Evolutionary conservation across 805 yeast species (phyloP).

Genomic region (Zygotorulaspora danielsina): DNA sequence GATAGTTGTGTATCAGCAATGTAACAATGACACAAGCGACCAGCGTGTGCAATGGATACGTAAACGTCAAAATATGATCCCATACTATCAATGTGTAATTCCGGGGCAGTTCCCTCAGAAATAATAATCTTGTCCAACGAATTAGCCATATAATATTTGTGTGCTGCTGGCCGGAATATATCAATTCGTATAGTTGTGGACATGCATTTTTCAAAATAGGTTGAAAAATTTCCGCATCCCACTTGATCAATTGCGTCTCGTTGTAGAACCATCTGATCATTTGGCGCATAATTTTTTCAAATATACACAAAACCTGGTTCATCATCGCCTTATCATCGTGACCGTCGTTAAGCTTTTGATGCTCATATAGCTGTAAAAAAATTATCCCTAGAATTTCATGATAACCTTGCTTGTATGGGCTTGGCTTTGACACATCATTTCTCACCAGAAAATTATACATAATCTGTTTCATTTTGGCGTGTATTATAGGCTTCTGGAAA

Average conservation of each 20-base stretch:
- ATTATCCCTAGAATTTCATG: slow-evolving; percentile 32
- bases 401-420: slow-evolving; percentile 32
- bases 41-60: slow-evolving; percentile 23
- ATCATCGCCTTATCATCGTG: slow-evolving; percentile 6
- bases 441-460: slow-evolving; percentile 24
- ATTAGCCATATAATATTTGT: slow-evolving; percentile 33
- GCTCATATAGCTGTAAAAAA: slow-evolving; percentile 24
- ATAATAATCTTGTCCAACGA: slow-evolving; percentile 33
- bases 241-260: slow-evolving; percentile 24
- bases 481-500: slow-evolving; percentile 17
- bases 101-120: slow-evolving; percentile 30
- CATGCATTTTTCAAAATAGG: slow-evolving; percentile 22
- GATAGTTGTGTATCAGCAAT: slow-evolving; percentile 21
- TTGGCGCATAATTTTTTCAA: slow-evolving; percentile 28
- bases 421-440: not conserved
- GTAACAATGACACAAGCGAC: slow-evolving; percentile 25
- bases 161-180: slow-evolving; percentile 15
- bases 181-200: slow-evolving; percentile 16
- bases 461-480: slow-evolving; percentile 26
- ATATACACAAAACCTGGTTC: slow-evolving; percentile 23
- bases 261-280: slow-evolving; percentile 26
- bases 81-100: slow-evolving; percentile 27
- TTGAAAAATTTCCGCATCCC: slow-evolving; percentile 24
- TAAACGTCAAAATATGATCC: slow-evolving; percentile 32
- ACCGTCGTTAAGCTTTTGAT: slow-evolving; percentile 1